Percentiles rank a stretch among this genome's conserved stretches.
These are phyloP conservation scores for Botryosphaeria agaves DNA, from an alignment of 2,329 filamentous ascomycete species.

Conservation along the genomic window DNA sequence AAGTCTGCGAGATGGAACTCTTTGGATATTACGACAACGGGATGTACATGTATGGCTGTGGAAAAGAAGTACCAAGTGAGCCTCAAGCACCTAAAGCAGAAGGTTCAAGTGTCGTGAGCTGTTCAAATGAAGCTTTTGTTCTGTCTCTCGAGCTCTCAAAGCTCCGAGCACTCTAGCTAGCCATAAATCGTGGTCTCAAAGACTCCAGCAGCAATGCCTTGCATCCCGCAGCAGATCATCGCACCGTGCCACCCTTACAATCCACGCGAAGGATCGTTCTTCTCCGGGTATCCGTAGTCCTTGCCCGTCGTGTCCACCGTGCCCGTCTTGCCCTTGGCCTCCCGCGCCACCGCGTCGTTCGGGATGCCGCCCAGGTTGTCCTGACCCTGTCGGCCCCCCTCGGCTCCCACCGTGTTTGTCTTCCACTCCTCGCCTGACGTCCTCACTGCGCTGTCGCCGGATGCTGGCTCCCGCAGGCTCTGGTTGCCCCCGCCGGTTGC, in stretches of 20 bases:
- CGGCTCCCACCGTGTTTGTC: conserved; percentile 28
- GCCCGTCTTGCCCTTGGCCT: conserved; percentile 22
- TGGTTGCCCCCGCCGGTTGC: conserved; percentile 33
- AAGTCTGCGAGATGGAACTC: no score
- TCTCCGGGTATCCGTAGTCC: conserved; percentile 24
- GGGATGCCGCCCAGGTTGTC: conserved; percentile 39
- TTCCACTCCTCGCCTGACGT: conserved; percentile 33
- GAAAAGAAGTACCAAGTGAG: no score
- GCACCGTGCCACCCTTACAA: neutral
- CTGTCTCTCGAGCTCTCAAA: no score
- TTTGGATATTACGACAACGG: no score
- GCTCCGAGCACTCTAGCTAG: no score
- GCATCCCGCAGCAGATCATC: neutral
- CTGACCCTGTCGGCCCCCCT: conserved; percentile 44
- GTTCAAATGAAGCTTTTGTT: no score
- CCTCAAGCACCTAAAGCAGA: no score
- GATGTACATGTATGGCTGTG: no score
- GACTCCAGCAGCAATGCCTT: neutral
- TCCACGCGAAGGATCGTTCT: conserved; percentile 18
- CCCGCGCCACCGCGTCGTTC: conserved; percentile 39
- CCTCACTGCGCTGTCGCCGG: conserved; percentile 35
- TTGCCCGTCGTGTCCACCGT: conserved; percentile 22
- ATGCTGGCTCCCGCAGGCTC: conserved; percentile 25
- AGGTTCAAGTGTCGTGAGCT: no score
- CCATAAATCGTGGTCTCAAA: no score